phyloP scores from a whole-genome alignment of 768 basidiomycete species.

The Boletellus emodensis region DNA sequence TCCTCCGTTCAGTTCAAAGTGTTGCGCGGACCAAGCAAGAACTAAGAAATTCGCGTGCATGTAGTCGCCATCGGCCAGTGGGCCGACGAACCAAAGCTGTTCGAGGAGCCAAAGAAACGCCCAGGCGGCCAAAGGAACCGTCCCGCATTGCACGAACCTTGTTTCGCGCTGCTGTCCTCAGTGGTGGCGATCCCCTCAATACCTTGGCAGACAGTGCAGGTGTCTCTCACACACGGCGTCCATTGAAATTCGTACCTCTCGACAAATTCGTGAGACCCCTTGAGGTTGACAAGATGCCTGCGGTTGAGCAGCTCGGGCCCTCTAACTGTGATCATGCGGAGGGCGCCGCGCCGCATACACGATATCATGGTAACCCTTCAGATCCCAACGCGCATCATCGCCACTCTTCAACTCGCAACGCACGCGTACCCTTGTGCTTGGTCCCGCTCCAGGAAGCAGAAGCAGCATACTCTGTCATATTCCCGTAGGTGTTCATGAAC shows the following conservation, averaged over 20 bases:
- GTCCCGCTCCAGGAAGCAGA: slow-evolving; percentile 28
- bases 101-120: neutral
- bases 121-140: neutral
- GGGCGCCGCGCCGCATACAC: neutral
- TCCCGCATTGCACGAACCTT: slow-evolving; percentile 13
- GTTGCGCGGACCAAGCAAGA: neutral
- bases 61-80: slow-evolving; percentile 6
- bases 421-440: slow-evolving; percentile 19
- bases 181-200: slow-evolving; percentile 23
- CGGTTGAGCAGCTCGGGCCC: neutral
- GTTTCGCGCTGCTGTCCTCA: slow-evolving; percentile 25
- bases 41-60: slow-evolving; percentile 14
- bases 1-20: slow-evolving; percentile 16
- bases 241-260: slow-evolving; percentile 27
- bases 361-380: neutral
- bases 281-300: neutral
- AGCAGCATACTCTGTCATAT: slow-evolving; percentile 23
- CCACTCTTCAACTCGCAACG: neutral
- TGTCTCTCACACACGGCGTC: slow-evolving; percentile 16
- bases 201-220: slow-evolving; percentile 9
- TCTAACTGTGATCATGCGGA: neutral
- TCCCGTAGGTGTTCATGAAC: slow-evolving; percentile 18
- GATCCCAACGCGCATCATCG: slow-evolving; percentile 1
- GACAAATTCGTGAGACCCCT: slow-evolving; percentile 15
- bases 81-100: neutral